Percentiles rank a stretch among this genome's conserved stretches.
These are phyloP conservation scores for Conidiobolus incongruus DNA, from an alignment of 371 early-diverging fungal genomes.

Conservation along the genomic window DNA sequence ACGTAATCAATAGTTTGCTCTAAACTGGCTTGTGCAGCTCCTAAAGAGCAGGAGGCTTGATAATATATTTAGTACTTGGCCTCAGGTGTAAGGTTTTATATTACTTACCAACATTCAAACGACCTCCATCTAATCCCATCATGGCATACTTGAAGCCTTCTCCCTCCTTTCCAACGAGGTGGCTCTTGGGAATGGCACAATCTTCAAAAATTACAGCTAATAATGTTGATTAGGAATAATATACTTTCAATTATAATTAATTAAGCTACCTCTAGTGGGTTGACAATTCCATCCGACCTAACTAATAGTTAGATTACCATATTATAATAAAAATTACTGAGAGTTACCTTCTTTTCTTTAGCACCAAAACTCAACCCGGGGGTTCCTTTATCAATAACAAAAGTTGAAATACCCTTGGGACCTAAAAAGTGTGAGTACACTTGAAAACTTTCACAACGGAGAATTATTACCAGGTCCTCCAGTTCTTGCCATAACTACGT, in stretches of 20 bases:
- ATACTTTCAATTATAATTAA: no score
- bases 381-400: conserved; percentile 27
- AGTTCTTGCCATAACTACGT: conserved; percentile 37
- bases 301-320: neutral
- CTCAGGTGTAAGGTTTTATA: neutral
- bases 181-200: conserved; percentile 20
- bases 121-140: conserved; percentile 34
- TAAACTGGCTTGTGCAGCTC: conserved; percentile 31
- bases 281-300: conserved; percentile 29
- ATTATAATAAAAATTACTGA: no score
- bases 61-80: no score
- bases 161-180: conserved; percentile 26
- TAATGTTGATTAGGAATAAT: no score
- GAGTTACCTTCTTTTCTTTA: conserved; percentile 26
- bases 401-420: conserved; percentile 28
- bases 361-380: conserved; percentile 34
- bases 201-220: conserved; percentile 27
- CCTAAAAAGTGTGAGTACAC: conserved; percentile 8
- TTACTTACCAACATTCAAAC: conserved; percentile 24
- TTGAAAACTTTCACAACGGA: neutral
- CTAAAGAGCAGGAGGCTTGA: conserved; percentile 24
- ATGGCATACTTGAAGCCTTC: conserved; percentile 39
- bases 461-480: conserved; percentile 14
- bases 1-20: conserved; percentile 23
- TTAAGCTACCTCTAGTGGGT: conserved; percentile 14